phyloP scores from a whole-genome alignment of 306 rosid species.

The Dalbergia cultrata region DNA sequence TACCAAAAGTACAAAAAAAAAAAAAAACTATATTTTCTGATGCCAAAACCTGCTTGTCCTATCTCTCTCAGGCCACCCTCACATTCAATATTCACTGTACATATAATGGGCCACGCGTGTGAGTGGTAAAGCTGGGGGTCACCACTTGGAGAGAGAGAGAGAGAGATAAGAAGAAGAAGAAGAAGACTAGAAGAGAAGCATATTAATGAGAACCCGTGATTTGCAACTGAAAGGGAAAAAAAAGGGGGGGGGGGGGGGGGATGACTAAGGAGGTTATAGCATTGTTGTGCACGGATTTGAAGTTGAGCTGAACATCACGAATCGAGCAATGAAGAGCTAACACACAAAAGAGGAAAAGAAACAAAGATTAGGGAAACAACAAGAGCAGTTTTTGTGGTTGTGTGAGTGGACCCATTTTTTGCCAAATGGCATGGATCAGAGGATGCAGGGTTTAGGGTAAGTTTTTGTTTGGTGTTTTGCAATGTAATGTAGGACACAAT shows the following conservation, averaged over 20 bases:
- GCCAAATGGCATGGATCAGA: slow-evolving; percentile 25
- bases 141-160: slow-evolving; percentile 1
- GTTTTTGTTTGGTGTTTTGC: slow-evolving; percentile 33
- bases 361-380: background rate
- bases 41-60: slow-evolving; percentile 28
- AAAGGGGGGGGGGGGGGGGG: background rate
- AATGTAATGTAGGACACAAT: slow-evolving; percentile 18
- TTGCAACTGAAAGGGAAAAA: background rate
- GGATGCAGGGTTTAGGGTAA: slow-evolving; percentile 40
- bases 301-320: background rate
- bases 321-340: slow-evolving; percentile 25
- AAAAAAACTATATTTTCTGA: background rate
- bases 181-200: background rate
- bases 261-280: background rate
- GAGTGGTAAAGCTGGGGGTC: background rate
- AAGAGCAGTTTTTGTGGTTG: background rate
- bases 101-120: slow-evolving; percentile 40
- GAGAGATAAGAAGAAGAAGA: too few relatives aligned
- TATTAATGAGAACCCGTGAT: slow-evolving; percentile 47
- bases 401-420: slow-evolving; percentile 41
- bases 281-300: slow-evolving; percentile 16
- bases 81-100: slow-evolving; percentile 38
- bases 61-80: background rate
- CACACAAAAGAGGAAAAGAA: background rate
- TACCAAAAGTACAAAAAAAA: background rate